These are phyloP conservation scores for Talaromyces proteolyticus DNA, from an alignment of 495 filamentous ascomycete genomes.

Conservation along the genomic window DNA sequence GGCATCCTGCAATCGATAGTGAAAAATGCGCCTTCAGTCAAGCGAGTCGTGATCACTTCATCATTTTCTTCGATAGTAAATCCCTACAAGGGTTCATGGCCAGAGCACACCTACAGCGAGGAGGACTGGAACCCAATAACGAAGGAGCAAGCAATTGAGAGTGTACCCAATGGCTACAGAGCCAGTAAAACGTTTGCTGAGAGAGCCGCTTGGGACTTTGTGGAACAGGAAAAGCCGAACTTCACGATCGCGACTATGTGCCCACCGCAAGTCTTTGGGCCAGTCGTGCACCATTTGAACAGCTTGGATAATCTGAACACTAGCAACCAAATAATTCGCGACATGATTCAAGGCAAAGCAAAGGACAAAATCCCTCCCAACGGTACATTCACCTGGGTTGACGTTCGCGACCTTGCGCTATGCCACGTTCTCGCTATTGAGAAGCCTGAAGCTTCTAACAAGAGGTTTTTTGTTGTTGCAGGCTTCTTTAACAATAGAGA, in stretches of 20 bases:
- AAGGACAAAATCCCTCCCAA: constrained; percentile 57
- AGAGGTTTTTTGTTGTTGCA: constrained; percentile 65
- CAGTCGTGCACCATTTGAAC: constrained; percentile 59
- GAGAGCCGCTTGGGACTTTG: constrained; percentile 75
- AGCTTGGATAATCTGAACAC: constrained; percentile 62
- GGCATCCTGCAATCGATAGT: constrained; percentile 55
- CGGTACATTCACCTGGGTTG: constrained; percentile 53
- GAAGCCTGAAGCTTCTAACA: constrained; percentile 54
- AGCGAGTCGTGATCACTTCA: constrained; percentile 66
- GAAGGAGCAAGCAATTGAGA: constrained; percentile 45
- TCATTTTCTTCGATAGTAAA: constrained; percentile 67
- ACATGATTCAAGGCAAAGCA: constrained; percentile 56
- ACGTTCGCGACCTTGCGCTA: constrained; percentile 65
- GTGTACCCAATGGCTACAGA: constrained; percentile 50
- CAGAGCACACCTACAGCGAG: constrained; percentile 52
- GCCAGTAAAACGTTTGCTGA: constrained; percentile 58
- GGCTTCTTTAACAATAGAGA: constrained; percentile 62
- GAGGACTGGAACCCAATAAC: constrained; percentile 73
- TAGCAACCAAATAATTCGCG: constrained; percentile 51
- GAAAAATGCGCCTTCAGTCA: constrained; percentile 51
- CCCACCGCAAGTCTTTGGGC: constrained; percentile 64
- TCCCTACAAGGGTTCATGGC: constrained; percentile 26
- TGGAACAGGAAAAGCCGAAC: constrained; percentile 70
- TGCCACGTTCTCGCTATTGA: constrained; percentile 70
- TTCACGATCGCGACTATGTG: constrained; percentile 71